Base-by-base conservation (phyloP, 257 asterid species). In the Haberlea rhodopensis region DNA sequence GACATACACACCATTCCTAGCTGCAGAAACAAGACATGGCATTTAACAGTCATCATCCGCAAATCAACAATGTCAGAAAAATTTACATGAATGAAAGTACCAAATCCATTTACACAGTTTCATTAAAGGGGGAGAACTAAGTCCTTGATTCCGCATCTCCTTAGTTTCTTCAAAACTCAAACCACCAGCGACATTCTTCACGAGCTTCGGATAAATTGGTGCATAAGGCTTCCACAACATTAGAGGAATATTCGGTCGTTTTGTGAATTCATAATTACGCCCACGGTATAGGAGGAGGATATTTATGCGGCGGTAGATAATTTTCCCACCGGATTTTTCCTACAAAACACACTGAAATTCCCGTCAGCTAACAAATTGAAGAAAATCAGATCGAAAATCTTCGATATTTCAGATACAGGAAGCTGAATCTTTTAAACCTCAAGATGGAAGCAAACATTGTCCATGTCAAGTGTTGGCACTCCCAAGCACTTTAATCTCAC, bases 401-500 rank as follows among this genome's bases (percentile, higher is more conserved):
- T 37, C 19, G 27, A 58, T 57, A 28, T 25, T 40, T 29, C 31
- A 3, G 20, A 68, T n/a, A 57, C 13, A 57, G 22, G 13, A 21
- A 46, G 46, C 10, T 22, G 0, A 57, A 23, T 26, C 45, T 70
- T 29, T 29, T 43, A 69, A 75, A 91, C 98, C 98, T 91, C 87
- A 16, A 91, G 91, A 76, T 91, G 96, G 80, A 81, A 85, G 78
- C 98, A 86, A 32, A 89, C 56, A 10, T 86, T 91, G 76, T 87
- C 96, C 95, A 89, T 89, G 76, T 91, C 95, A 53, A 86, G 88
- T 68, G 98, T 91, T 9, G 96, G 95, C 67, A 86, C 91, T 62
- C 96, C 98, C 79, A 85, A 76, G 74, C 98, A 91, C 75, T 89
- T 89, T 37, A 91, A 85, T 74, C 96, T 78, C 73, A 89, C 87